A percentile compares a stretch with the other conserved stretches of the same genome.
phyloP scores from a whole-genome alignment of 2,329 filamentous ascomycete genomes.

The Chrysoporthe deuterocubensis region DNA sequence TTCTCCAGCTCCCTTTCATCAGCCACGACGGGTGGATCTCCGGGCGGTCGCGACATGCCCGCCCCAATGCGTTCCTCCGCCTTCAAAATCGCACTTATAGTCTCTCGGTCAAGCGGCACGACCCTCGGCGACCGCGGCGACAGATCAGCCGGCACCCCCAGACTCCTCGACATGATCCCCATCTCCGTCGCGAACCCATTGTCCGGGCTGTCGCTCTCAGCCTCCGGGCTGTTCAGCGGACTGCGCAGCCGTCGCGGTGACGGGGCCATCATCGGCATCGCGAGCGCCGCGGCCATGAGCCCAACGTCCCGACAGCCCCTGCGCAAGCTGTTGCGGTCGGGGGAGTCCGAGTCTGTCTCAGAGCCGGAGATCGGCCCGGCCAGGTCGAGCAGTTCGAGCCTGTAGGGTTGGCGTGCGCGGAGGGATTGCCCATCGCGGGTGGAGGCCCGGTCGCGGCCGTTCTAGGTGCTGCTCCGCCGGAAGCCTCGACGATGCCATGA shows the following conservation, averaged over 20 bases:
- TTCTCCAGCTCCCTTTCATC: not conserved
- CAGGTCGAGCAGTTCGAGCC: not conserved
- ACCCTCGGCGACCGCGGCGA: constrained; percentile 19
- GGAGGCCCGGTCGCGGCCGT: not conserved
- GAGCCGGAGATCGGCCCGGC: not conserved
- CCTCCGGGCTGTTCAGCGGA: not conserved
- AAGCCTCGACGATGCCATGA: not conserved
- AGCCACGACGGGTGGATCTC: not conserved
- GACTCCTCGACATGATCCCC: constrained; percentile 9
- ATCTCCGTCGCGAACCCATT: not conserved
- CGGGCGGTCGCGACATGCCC: not conserved
- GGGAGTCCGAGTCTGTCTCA: not conserved
- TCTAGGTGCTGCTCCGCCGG: constrained; percentile 20
- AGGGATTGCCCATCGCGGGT: not conserved
- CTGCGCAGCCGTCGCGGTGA: not conserved
- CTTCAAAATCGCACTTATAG: constrained; percentile 2
- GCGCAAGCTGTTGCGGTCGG: not conserved
- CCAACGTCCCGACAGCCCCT: not conserved
- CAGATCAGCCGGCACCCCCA: constrained; percentile 27
- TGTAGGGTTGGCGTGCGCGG: constrained; percentile 3
- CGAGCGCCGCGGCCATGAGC: constrained; percentile 11
- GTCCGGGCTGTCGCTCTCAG: not conserved
- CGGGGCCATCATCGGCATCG: not conserved
- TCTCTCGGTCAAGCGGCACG: constrained; percentile 10
- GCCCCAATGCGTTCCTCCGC: not conserved